phyloP scores from a whole-genome alignment of 352 stramenopile genomes.

The Thraustotheca clavata region DNA sequence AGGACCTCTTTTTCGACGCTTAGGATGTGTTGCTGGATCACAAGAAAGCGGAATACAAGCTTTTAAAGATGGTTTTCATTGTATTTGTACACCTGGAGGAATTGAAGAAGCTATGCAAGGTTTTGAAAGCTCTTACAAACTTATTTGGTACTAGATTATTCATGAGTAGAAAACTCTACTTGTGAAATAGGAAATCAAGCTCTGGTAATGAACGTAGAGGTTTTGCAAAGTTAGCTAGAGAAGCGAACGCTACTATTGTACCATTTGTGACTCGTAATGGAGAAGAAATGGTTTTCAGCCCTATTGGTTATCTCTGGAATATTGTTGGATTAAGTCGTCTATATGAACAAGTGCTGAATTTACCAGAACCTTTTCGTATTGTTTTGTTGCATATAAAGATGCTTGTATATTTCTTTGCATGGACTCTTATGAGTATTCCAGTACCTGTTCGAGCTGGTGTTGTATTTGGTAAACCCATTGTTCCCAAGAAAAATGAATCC shows the following conservation, averaged over 20 bases:
- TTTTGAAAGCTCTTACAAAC: neutral
- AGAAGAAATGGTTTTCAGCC: constrained; percentile 6
- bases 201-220: neutral
- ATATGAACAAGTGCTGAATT: neutral
- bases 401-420: neutral
- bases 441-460: neutral
- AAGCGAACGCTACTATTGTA: neutral
- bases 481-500: neutral
- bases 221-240: neutral
- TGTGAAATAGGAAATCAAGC: neutral
- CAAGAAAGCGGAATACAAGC: neutral
- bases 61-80: neutral
- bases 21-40: neutral
- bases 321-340: neutral
- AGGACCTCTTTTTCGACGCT: neutral
- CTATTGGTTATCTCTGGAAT: neutral
- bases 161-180: neutral
- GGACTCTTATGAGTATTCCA: neutral
- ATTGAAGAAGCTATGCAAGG: neutral
- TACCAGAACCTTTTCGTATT: neutral
- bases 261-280: neutral
- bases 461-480: neutral
- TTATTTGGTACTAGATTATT: neutral
- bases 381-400: neutral
- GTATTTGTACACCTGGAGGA: neutral